A percentile compares a stretch with the other conserved stretches of the same genome.
phyloP scores from a whole-genome alignment of 2,329 filamentous ascomycete genomes.

The Xylaria sp. region DNA sequence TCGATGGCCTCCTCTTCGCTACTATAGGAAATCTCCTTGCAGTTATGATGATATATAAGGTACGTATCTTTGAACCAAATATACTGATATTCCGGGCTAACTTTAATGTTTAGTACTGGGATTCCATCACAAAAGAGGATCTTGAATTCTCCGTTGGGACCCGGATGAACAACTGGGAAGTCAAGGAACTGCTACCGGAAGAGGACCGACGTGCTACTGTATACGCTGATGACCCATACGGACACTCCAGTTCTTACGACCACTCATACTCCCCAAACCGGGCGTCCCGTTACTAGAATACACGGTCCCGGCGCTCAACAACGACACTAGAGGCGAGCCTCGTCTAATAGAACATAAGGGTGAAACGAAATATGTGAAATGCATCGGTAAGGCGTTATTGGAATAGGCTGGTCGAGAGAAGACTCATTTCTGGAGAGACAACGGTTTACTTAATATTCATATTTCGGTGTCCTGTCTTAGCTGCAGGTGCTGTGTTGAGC shows the following conservation, averaged over 20 bases:
- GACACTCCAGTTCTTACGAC: constrained; percentile 59
- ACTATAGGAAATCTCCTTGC: constrained; percentile 92
- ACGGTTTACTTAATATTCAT: constrained; percentile 32
- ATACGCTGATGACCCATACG: constrained; percentile 75
- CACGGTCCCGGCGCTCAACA: constrained; percentile 21
- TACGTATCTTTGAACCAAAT: constrained; percentile 47
- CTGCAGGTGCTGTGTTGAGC: constrained; percentile 30
- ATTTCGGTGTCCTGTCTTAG: constrained; percentile 36
- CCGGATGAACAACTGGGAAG: constrained; percentile 97
- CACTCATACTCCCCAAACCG: constrained; percentile 59
- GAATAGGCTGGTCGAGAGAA: constrained; percentile 34
- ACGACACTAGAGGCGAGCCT: constrained; percentile 10
- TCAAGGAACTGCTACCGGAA: constrained; percentile 88
- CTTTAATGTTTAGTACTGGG: constrained; percentile 80
- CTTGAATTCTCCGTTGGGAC: constrained; percentile 97
- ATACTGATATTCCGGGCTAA: constrained; percentile 46
- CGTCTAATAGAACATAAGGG: constrained; percentile 11
- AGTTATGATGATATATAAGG: constrained; percentile 99
- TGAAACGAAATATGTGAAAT: constrained; percentile 18
- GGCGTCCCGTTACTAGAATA: constrained; percentile 50
- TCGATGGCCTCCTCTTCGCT: constrained; percentile 94
- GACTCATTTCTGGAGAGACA: constrained; percentile 33
- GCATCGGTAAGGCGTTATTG: constrained; percentile 46
- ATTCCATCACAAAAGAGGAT: constrained; percentile 98
- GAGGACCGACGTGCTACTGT: constrained; percentile 80